A percentile compares a stretch with the other conserved stretches of the same genome.
Evolutionary conservation across 352 stramenopile species (phyloP).

Genomic region (Phytophthora cryptogea): DNA sequence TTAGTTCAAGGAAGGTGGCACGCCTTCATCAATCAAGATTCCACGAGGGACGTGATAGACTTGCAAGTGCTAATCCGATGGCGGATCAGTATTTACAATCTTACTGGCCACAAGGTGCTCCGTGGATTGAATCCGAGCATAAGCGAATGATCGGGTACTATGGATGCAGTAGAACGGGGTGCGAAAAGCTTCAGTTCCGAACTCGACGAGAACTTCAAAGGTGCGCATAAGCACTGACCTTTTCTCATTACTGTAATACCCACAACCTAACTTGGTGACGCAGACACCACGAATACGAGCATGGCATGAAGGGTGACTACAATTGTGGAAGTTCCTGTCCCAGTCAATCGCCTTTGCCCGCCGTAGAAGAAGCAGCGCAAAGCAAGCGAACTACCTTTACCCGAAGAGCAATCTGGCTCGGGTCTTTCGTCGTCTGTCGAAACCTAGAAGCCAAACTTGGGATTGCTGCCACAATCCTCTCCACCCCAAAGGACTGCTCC

Average conservation of each 20-base stretch:
- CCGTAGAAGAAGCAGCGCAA: constrained; percentile 1
- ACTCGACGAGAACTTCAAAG: constrained; percentile 45
- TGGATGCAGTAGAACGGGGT: constrained; percentile 37
- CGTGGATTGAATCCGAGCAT: constrained; percentile 44
- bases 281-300: constrained; percentile 27
- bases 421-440: constrained; percentile 41
- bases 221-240: constrained; percentile 8
- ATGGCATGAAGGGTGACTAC: constrained; percentile 17
- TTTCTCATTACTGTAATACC: neutral
- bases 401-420: constrained; percentile 48
- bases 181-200: constrained; percentile 44
- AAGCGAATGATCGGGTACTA: constrained; percentile 56
- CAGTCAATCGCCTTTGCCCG: constrained; percentile 1
- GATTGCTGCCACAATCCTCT: constrained; percentile 14
- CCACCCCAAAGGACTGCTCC: constrained; percentile 17
- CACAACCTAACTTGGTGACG: neutral
- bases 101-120: constrained; percentile 55
- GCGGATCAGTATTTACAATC: constrained; percentile 63
- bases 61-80: constrained; percentile 42
- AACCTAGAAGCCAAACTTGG: constrained; percentile 44
- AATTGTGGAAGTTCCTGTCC: constrained; percentile 5
- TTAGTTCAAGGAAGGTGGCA: constrained; percentile 52
- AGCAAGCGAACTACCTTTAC: constrained; percentile 4
- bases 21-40: constrained; percentile 48
- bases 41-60: constrained; percentile 45